These are phyloP conservation scores for Phytophthora melonis DNA, from an alignment of 352 stramenopile genomes.

Conservation along the genomic window DNA sequence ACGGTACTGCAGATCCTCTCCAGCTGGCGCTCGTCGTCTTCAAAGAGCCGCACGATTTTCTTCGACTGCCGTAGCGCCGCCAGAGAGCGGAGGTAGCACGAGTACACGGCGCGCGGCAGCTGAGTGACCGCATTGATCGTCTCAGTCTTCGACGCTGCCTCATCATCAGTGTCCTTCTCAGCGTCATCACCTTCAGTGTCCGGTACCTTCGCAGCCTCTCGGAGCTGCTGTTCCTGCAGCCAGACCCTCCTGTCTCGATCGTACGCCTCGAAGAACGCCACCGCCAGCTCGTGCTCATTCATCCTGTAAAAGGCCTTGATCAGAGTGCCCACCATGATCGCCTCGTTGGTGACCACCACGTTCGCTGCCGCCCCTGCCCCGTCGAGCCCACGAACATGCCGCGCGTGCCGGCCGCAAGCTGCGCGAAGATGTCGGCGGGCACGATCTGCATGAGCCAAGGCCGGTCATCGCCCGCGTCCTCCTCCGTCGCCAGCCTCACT, in stretches of 20 bases:
- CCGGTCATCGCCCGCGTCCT: conserved; percentile 1
- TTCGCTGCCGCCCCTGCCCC: conserved; percentile 2
- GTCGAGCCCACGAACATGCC: conserved; percentile 41
- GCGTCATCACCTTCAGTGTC: not conserved
- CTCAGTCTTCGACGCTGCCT: conserved; percentile 13
- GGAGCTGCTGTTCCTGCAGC: conserved; percentile 41
- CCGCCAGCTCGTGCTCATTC: conserved; percentile 33
- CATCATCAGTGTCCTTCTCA: not conserved
- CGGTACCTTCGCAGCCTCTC: conserved; percentile 21
- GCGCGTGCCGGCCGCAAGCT: conserved; percentile 28
- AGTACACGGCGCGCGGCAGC: conserved; percentile 30
- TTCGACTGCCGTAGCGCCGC: conserved; percentile 32
- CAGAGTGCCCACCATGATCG: conserved; percentile 34
- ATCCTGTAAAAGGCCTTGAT: conserved; percentile 35
- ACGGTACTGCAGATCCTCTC: conserved; percentile 37
- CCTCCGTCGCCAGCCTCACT: conserved; percentile 15
- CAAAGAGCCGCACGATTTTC: conserved; percentile 45
- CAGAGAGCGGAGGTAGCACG: conserved; percentile 43
- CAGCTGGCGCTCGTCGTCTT: conserved; percentile 32
- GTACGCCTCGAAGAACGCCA: conserved; percentile 51
- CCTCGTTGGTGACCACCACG: conserved; percentile 47
- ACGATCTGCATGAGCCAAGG: conserved; percentile 47
- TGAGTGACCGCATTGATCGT: conserved; percentile 26
- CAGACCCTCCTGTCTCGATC: conserved; percentile 41
- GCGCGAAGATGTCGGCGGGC: conserved; percentile 43